A percentile compares a stretch with the other conserved stretches of the same genome.
Evolutionary conservation across 805 yeast genomes (phyloP).

Genomic region (Metschnikowia similis): DNA sequence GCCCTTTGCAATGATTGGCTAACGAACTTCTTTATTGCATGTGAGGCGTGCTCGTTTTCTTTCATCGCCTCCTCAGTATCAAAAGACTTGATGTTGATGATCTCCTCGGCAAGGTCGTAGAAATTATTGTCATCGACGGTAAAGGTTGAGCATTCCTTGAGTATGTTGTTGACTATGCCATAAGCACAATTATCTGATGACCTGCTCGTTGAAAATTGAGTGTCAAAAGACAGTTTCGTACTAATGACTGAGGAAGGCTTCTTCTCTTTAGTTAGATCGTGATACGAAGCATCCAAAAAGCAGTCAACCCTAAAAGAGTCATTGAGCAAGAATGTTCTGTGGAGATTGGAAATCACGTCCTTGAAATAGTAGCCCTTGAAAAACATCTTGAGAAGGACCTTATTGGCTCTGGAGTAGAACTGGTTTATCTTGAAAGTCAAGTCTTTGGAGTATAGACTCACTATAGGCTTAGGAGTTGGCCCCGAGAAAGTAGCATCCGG

Average conservation of each 20-base stretch:
- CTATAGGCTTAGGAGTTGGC: slow-evolving; percentile 20
- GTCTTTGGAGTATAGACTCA: slow-evolving; percentile 34
- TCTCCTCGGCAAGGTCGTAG: slow-evolving; percentile 43
- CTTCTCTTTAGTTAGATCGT: slow-evolving; percentile 49
- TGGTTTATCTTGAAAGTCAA: slow-evolving; percentile 53
- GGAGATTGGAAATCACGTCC: slow-evolving; percentile 45
- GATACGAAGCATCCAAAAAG: slow-evolving; percentile 47
- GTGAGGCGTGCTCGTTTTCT: slow-evolving; percentile 13
- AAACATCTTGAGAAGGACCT: slow-evolving; percentile 51
- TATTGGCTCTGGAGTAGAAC: slow-evolving; percentile 68
- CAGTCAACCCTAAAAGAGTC: slow-evolving; percentile 47
- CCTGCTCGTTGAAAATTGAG: slow-evolving; percentile 1
- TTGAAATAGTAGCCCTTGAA: slow-evolving; percentile 56
- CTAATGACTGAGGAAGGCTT: slow-evolving; percentile 23
- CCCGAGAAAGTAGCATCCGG: slow-evolving; percentile 19
- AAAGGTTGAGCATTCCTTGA: slow-evolving; percentile 21
- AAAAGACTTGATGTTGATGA: slow-evolving; percentile 50
- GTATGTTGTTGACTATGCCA: not conserved
- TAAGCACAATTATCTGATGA: not conserved
- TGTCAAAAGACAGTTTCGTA: slow-evolving; percentile 10
- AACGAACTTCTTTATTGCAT: slow-evolving; percentile 14
- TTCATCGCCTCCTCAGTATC: slow-evolving; percentile 48
- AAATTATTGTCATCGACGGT: slow-evolving; percentile 44
- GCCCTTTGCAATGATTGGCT: slow-evolving; percentile 13
- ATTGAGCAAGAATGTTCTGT: slow-evolving; percentile 54